Evolutionary conservation across 345 rosid species (phyloP), one percentile per base, ranked within the genome.

Genomic region (Arabidopsis arenosa): DNA sequence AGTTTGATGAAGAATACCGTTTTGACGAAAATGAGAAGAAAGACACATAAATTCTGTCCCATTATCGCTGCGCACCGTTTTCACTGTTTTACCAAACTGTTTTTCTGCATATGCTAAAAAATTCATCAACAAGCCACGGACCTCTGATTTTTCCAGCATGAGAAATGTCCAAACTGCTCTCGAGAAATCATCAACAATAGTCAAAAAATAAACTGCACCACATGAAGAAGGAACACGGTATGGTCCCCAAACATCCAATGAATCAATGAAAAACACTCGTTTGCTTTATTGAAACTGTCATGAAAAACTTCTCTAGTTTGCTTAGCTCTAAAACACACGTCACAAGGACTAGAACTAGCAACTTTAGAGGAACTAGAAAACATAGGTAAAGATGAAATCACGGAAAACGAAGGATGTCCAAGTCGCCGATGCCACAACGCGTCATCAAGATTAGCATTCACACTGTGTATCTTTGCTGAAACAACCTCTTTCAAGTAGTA

Each of bases 361-460:
- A 9, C 12, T 6, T 32, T 56, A 0, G 7, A 13, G 7, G 0
- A 0, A 48, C 4, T 2, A 21, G 32, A 52, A 51, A 52, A 4
- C 11, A 49, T 17, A 9, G 56, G 56, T 23, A 52, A 52, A 21
- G 28, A 0, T 0, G 7, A 52, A 9, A 23, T 4, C 1, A 52
- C 7, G 0, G 14, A 52, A 52, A 52, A 52, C 0, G 32, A 23
- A 5, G 56, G 7, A 23, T 52, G 56, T 0, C 56, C 56, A 1
- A 51, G 3, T 11, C 14, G 3, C 0, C 5, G 14, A 10, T 52
- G 56, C 32, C 56, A 52, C 11, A 37, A 57, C 4, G 2, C 7
- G 0, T 33, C 4, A 9, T 58, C 41, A 0, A 7, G 1, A 15
- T 1, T 0, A 0, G 3, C 40, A 4, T 1, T 5, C 0, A n/a